Conservation (phyloP, 148 eudicot species). For the Polygonum maritimum region DNA sequence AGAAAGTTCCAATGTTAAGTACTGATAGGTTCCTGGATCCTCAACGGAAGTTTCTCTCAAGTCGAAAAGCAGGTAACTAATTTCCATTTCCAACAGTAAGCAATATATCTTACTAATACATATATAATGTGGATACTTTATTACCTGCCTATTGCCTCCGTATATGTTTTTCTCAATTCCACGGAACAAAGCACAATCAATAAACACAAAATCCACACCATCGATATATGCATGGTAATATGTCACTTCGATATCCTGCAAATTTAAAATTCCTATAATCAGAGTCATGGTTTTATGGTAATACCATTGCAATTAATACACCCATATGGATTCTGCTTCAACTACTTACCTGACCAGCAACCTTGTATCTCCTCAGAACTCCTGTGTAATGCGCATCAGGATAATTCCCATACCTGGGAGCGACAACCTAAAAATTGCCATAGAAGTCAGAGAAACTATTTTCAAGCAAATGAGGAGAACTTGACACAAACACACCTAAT, state of each 20-base stretch:
- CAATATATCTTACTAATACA: background rate
- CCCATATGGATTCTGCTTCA: background rate
- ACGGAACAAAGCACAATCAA: constrained; percentile 57
- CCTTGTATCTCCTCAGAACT: constrained; percentile 53
- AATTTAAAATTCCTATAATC: background rate
- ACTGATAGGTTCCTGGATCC: constrained; percentile 25
- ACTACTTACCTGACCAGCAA: constrained; percentile 75
- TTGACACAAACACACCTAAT: background rate
- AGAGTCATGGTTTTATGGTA: background rate
- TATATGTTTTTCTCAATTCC: constrained; percentile 63
- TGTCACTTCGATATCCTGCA: constrained; percentile 62
- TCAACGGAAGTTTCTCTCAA: constrained; percentile 34
- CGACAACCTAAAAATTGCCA: constrained; percentile 49
- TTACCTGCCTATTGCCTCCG: constrained; percentile 80
- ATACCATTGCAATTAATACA: background rate
- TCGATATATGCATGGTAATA: constrained; percentile 81
- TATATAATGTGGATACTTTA: background rate
- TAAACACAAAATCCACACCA: constrained; percentile 91
- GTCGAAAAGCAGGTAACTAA: background rate
- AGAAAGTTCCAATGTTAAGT: background rate
- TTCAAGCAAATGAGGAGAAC: background rate
- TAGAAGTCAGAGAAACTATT: background rate
- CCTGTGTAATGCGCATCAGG: constrained; percentile 64
- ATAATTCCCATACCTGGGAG: constrained; percentile 76
- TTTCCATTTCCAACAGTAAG: background rate